These are phyloP conservation scores for Pelargonium cotyledonis DNA, from an alignment of 441 rosid species.

Conservation along the genomic window DNA sequence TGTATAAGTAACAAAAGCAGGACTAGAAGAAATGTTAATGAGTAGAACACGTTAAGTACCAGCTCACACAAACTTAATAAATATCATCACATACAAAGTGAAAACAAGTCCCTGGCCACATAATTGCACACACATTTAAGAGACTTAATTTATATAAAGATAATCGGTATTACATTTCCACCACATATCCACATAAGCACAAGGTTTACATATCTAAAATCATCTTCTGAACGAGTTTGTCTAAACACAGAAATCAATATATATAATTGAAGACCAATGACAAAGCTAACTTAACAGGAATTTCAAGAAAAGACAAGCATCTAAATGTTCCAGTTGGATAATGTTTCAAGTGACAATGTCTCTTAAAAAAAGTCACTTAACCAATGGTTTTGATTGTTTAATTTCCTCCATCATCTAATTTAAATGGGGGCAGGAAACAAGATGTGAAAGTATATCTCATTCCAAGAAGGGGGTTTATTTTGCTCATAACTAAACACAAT, in stretches of 20 bases:
- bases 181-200: not conserved
- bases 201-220: not conserved
- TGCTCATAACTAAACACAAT: not conserved
- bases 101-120: too few species aligned
- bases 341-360: too few species aligned
- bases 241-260: too few species aligned
- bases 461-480: not conserved
- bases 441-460: not conserved
- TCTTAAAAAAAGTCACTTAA: too few species aligned
- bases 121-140: not conserved
- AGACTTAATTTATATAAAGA: not conserved
- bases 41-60: not conserved
- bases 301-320: not conserved
- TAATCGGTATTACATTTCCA: not conserved
- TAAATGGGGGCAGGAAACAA: not conserved
- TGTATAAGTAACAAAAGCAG: conserved; percentile 15
- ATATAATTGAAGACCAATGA: not conserved
- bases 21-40: not conserved
- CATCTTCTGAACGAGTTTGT: not conserved
- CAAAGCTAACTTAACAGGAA: not conserved
- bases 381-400: too few species aligned
- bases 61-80: too few species aligned
- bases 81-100: too few species aligned
- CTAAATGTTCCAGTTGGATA: too few species aligned
- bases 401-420: too few species aligned